These are phyloP conservation scores for Lunasporangiospora selenospora DNA, from an alignment of 192 early-diverging fungal genomes.

Conservation along the genomic window DNA sequence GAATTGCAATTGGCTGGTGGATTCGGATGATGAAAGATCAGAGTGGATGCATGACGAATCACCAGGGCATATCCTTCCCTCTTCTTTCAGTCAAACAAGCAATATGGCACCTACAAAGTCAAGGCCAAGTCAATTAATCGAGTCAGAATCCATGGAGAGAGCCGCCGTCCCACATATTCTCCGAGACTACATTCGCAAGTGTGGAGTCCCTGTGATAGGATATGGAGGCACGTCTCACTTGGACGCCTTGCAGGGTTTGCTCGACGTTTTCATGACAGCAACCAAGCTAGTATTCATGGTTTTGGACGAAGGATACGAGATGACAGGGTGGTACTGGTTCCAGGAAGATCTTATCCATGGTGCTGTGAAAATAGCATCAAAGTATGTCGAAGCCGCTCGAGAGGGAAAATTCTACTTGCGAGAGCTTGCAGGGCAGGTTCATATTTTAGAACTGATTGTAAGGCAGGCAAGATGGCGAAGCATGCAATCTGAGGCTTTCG, in stretches of 20 bases:
- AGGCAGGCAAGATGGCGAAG: no score
- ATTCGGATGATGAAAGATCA: neutral
- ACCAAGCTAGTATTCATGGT: neutral
- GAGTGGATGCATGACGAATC: no score
- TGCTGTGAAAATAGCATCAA: no score
- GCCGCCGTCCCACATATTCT: conserved; percentile 1
- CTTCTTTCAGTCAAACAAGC: conserved; percentile 2
- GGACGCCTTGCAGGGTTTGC: conserved; percentile 21
- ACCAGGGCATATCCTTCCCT: no score
- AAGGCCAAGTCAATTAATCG: neutral
- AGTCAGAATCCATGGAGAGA: neutral
- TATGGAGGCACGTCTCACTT: conserved; percentile 16
- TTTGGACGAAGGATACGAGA: neutral
- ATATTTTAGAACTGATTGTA: no score
- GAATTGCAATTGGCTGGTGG: neutral
- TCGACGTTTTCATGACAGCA: conserved; percentile 4
- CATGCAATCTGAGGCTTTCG: no score
- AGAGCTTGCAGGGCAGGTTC: no score
- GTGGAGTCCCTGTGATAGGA: conserved; percentile 31
- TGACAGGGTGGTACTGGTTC: conserved; percentile 45
- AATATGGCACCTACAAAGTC: conserved; percentile 14
- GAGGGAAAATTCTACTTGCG: no score
- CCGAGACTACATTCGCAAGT: conserved; percentile 28
- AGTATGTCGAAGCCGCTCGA: no score
- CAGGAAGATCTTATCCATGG: conserved; percentile 22